Base-by-base conservation (phyloP, 805 yeast species). In the Zygoascus flipseniorum region DNA sequence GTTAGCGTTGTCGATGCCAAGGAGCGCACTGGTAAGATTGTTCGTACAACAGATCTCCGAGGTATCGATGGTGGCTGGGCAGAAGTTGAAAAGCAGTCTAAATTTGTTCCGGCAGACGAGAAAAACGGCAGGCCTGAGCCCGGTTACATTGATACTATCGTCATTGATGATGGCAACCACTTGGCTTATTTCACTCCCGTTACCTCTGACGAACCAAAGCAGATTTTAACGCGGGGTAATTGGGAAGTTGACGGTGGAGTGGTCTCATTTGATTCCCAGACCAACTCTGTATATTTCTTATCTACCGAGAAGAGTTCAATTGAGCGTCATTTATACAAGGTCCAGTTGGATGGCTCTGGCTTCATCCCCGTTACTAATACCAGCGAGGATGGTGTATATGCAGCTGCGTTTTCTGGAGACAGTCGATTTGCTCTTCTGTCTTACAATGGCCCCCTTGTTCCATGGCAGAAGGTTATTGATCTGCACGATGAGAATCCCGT, bases 211-310 rank as follows among this genome's bases (percentile, higher is more conserved):
- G 67, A 69, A 14, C 88, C 88, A 2, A 59, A 60, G 47, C 62
- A 61, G 2, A 65, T 85, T 20, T 75, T 95, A 47, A 86, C 93
- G 1, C 54, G 68, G 2, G 99, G 99, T 6, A 69, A 77, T 0
- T 93, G 96, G 96, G 99, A 93, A 67, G 95, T 93, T n/a, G 85
- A 79, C 28, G 77, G 74, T 56, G 90, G 88, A 1, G 81, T 85
- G 1, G 72, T 83, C 1, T 77, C 83, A 0, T 61, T 69, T 2
- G 68, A 69, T 37, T 72, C 69, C 56, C 73, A 78, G 43, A 65
- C 72, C 11, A 83, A 85, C 64, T 59, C 60, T 6, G 73, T 81
- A 2, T 85, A 82, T 65, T 93, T 82, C 65, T 64, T 82, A 8
- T 83, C 92, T 5, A 88, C 98, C 0, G 78, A 80, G 63, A 81